These are phyloP conservation scores for Candida dendrica DNA, from an alignment of 805 yeast genomes.

Conservation along the genomic window DNA sequence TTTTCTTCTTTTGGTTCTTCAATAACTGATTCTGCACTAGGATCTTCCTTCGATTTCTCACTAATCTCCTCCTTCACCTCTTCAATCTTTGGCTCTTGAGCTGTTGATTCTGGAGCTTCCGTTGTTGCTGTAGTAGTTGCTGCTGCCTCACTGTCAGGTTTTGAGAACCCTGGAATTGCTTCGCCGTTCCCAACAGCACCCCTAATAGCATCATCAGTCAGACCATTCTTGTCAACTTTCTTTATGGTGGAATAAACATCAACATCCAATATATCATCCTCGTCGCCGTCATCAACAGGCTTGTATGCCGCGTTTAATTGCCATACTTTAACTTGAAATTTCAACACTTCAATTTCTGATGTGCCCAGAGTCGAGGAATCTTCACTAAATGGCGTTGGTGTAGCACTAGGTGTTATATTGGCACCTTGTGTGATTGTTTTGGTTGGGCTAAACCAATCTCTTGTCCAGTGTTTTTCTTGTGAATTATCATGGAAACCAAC, in stretches of 20 bases:
- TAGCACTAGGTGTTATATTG: conserved; percentile 15
- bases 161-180: conserved; percentile 38
- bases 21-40: neutral
- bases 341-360: conserved; percentile 7
- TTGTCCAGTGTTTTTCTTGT: conserved; percentile 20
- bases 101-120: neutral
- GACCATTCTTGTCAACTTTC: conserved; percentile 18
- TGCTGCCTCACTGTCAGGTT: conserved; percentile 10
- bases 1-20: neutral
- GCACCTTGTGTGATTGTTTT: conserved; percentile 6
- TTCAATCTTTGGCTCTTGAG: conserved; percentile 3
- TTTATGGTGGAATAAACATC: conserved; percentile 25
- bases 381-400: conserved; percentile 21
- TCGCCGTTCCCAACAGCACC: conserved; percentile 46
- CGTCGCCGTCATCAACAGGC: conserved; percentile 27
- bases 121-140: too few relatives aligned
- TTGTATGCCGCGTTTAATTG: conserved; percentile 13
- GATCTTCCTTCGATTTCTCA: neutral
- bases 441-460: conserved; percentile 20
- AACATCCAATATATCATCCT: conserved; percentile 39
- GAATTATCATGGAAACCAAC: conserved; percentile 6
- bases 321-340: conserved; percentile 28
- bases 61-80: conserved; percentile 5
- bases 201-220: conserved; percentile 41
- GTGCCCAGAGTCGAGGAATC: conserved; percentile 2